These are phyloP conservation scores for Sarcodon aspratus DNA, from an alignment of 768 basidiomycete species.

Conservation along the genomic window DNA sequence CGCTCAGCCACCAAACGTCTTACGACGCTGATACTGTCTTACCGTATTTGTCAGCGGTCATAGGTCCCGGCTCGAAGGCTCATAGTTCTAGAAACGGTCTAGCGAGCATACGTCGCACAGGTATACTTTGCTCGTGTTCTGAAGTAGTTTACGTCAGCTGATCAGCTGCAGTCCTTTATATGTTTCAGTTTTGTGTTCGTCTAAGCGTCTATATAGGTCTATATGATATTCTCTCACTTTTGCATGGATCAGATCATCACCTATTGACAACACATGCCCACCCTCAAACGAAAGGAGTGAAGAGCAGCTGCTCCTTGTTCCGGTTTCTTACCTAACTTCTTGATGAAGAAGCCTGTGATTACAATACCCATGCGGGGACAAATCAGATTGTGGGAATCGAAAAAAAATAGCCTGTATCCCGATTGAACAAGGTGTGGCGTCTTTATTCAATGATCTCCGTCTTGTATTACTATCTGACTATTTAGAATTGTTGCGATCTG, in stretches of 20 bases:
- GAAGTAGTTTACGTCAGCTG: background rate
- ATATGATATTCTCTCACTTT: slow-evolving; percentile 1
- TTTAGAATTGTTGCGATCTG: background rate
- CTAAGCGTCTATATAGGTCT: slow-evolving; percentile 7
- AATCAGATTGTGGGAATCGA: slow-evolving; percentile 94
- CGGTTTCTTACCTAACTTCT: background rate
- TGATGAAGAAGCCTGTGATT: slow-evolving; percentile 70
- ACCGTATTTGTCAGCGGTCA: slow-evolving; percentile 60
- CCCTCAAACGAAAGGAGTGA: slow-evolving; percentile 97
- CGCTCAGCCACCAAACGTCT: slow-evolving; percentile 92
- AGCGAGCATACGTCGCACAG: slow-evolving; percentile 94
- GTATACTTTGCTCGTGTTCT: slow-evolving; percentile 23
- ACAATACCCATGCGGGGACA: slow-evolving; percentile 98
- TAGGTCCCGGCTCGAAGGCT: slow-evolving; percentile 66
- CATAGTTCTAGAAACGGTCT: slow-evolving; percentile 96
- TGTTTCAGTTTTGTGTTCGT: slow-evolving; percentile 70
- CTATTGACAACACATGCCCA: slow-evolving; percentile 92
- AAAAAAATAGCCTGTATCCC: slow-evolving; percentile 74
- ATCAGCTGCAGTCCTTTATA: slow-evolving; percentile 79
- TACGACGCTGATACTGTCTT: slow-evolving; percentile 88
- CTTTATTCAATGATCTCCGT: background rate
- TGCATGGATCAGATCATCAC: slow-evolving; percentile 66
- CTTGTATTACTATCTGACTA: slow-evolving; percentile 4
- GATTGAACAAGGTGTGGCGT: slow-evolving; percentile 69
- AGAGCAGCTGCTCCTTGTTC: slow-evolving; percentile 11